Conservation (phyloP, 257 asterid species). For the Phtheirospermum japonicum region DNA sequence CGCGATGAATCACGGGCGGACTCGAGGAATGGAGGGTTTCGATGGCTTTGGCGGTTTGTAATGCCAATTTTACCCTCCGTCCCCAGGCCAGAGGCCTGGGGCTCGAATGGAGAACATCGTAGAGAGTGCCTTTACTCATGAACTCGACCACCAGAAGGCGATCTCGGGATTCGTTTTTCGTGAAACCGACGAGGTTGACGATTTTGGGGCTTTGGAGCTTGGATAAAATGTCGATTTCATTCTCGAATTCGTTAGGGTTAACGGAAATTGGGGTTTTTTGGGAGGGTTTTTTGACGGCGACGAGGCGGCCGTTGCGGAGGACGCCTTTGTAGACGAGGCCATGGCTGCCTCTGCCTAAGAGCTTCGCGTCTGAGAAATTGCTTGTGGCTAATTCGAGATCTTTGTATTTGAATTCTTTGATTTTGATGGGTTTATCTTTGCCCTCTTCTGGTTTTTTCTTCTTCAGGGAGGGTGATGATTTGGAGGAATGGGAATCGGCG, state of each 20-base stretch:
- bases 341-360: slow-evolving; percentile 82
- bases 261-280: slow-evolving; percentile 32
- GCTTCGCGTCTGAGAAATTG: slow-evolving; percentile 63
- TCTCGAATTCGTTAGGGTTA: slow-evolving; percentile 61
- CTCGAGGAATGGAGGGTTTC: slow-evolving; percentile 56
- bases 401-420: slow-evolving; percentile 69
- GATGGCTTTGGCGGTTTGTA: slow-evolving; percentile 74
- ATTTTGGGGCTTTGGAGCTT: slow-evolving; percentile 62
- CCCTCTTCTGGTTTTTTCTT: not conserved
- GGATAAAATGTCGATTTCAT: slow-evolving; percentile 70
- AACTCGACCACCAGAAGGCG: slow-evolving; percentile 78
- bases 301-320: slow-evolving; percentile 66
- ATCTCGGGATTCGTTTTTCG: slow-evolving; percentile 37
- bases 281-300: slow-evolving; percentile 73
- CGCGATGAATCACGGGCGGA: slow-evolving; percentile 81
- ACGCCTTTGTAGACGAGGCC: slow-evolving; percentile 81
- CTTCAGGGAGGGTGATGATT: slow-evolving; percentile 7
- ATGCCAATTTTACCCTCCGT: slow-evolving; percentile 62
- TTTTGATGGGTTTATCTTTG: slow-evolving; percentile 42
- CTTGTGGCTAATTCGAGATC: slow-evolving; percentile 79
- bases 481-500: too few species aligned
- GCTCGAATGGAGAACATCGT: slow-evolving; percentile 61
- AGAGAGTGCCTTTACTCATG: slow-evolving; percentile 83
- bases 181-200: slow-evolving; percentile 78
- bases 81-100: slow-evolving; percentile 73